Conservation (phyloP, 495 filamentous ascomycete species). For the Talaromyces trachyspermus region DNA sequence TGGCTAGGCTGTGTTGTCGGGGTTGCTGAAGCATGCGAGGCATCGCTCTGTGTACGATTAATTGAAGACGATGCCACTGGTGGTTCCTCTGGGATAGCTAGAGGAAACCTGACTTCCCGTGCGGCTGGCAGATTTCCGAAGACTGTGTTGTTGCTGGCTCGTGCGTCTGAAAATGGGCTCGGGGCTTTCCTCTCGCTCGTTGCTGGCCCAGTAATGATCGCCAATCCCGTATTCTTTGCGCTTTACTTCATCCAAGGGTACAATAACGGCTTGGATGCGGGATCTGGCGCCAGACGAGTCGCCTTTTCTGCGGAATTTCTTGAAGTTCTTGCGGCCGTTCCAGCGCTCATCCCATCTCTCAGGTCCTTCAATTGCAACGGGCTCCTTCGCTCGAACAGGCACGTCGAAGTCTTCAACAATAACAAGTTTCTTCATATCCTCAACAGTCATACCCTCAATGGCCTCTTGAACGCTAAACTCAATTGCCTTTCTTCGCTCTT, state of each 20-base stretch:
- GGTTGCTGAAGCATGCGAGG: constrained; percentile 4
- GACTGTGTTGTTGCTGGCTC: constrained; percentile 16
- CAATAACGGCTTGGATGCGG: constrained; percentile 56
- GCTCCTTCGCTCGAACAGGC: constrained; percentile 17
- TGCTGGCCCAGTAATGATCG: constrained; percentile 66
- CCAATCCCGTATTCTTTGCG: constrained; percentile 77
- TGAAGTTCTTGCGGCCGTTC: constrained; percentile 97
- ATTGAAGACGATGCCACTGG: constrained; percentile 9
- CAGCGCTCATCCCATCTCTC: constrained; percentile 82
- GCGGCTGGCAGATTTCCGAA: constrained; percentile 11
- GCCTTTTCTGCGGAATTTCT: constrained; percentile 68
- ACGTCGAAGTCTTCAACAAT: constrained; percentile 77
- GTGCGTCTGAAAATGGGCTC: constrained; percentile 13
- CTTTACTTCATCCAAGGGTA: constrained; percentile 71
- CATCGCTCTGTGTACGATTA: constrained; percentile 5
- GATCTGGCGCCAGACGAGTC: constrained; percentile 33
- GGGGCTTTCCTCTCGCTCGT: constrained; percentile 19
- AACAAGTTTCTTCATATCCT: constrained; percentile 65
- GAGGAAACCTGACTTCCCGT: constrained; percentile 13
- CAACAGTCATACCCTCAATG: constrained; percentile 55
- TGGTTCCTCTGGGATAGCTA: constrained; percentile 7
- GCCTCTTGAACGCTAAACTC: constrained; percentile 46
- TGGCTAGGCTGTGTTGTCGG: constrained; percentile 8
- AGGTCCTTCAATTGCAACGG: constrained; percentile 25
- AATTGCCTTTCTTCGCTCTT: constrained; percentile 38